Conservation (phyloP, 208 protist species). For the Naegleria fowleri region DNA sequence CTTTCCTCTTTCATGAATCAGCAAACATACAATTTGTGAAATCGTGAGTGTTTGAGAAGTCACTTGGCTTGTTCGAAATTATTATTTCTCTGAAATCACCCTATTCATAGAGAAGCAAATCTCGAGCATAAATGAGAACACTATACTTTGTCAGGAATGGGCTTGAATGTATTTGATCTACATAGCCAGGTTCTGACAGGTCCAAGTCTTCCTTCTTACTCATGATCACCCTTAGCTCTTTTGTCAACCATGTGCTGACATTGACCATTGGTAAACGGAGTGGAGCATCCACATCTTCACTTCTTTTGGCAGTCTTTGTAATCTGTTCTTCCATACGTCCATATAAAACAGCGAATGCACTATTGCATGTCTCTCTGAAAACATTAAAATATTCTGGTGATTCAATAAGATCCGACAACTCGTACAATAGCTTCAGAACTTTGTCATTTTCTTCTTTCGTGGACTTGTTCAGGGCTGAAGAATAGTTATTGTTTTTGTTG, state of each 20-base stretch:
- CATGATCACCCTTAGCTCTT: neutral
- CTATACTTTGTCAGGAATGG: neutral
- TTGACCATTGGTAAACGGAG: neutral
- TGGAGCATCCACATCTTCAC: neutral
- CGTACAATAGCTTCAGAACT: neutral
- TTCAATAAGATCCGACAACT: neutral
- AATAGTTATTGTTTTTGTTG: no score
- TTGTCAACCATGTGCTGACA: neutral
- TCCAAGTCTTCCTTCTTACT: neutral
- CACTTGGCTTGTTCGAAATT: no score
- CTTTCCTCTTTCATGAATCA: no score
- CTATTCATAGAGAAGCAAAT: neutral
- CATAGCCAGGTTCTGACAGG: neutral
- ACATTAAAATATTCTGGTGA: neutral
- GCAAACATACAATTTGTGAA: no score
- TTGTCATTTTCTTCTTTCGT: neutral
- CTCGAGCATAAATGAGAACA: neutral
- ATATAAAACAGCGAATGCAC: neutral
- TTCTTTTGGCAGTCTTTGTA: neutral
- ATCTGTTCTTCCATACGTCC: neutral
- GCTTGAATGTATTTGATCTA: neutral
- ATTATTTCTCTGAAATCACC: no score
- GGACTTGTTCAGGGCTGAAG: neutral
- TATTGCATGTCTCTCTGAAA: neutral
- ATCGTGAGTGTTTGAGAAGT: no score